phyloP scores from a whole-genome alignment of 1,139 yeast species.

The Taphrina pruni region DNA sequence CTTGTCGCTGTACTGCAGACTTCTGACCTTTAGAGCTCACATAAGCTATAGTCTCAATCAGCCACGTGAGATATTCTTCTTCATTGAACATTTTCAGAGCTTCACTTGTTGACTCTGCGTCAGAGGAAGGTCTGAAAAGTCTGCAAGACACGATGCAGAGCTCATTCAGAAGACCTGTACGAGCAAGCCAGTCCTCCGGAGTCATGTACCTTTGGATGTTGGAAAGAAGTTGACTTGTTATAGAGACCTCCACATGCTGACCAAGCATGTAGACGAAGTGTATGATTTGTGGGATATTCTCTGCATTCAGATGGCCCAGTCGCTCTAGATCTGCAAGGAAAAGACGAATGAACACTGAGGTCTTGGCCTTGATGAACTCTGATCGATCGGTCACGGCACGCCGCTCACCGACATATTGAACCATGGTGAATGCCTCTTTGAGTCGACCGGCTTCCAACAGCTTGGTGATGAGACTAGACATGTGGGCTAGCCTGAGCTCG shows the following conservation, averaged over 20 bases:
- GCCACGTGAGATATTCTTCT: constrained; percentile 3
- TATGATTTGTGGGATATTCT: constrained; percentile 8
- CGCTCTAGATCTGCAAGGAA: constrained; percentile 9
- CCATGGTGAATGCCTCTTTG: constrained; percentile 8
- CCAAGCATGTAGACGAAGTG: constrained; percentile 7
- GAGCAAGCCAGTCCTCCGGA: constrained; percentile 12
- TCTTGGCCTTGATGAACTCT: constrained; percentile 10
- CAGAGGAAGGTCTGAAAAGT: neutral
- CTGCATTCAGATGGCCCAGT: neutral
- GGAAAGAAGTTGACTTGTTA: neutral
- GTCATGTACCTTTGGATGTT: neutral
- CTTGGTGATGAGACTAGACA: constrained; percentile 17
- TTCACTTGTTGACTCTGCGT: neutral
- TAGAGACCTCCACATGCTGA: neutral
- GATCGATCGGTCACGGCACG: neutral
- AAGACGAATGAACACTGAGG: neutral
- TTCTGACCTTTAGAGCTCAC: neutral
- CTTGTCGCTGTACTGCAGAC: neutral
- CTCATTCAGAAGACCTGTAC: constrained; percentile 4
- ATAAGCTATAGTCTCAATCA: neutral
- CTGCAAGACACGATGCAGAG: constrained; percentile 5
- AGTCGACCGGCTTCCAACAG: constrained; percentile 21
- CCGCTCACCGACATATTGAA: constrained; percentile 3
- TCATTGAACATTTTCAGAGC: neutral
- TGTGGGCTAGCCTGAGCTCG: constrained; percentile 6